Percentiles rank a stretch among this genome's conserved stretches.
Conservation (phyloP, 768 basidiomycete species). For the Psilocybe subaeruginosa region DNA sequence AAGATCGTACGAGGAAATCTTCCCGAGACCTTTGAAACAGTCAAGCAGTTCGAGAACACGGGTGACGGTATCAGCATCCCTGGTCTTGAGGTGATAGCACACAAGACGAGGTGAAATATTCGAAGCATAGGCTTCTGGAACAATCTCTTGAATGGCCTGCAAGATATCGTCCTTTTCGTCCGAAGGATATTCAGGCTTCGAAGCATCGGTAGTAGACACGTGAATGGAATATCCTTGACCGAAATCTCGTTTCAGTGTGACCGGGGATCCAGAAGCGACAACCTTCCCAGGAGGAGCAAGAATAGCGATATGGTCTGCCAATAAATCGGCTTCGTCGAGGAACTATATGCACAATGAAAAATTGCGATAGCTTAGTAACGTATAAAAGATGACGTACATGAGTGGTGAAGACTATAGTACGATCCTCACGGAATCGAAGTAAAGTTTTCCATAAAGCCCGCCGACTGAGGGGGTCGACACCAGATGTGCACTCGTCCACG, state of each 20-base stretch:
- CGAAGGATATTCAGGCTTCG: slow-evolving; percentile 10
- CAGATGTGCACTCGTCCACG: slow-evolving; percentile 77
- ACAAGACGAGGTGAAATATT: slow-evolving; percentile 44
- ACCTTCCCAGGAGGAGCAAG: slow-evolving; percentile 76
- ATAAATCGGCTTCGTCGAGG: slow-evolving; percentile 78
- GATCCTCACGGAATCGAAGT: slow-evolving; percentile 63
- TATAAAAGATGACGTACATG: slow-evolving; percentile 45
- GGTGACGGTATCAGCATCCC: slow-evolving; percentile 57
- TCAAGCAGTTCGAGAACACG: slow-evolving; percentile 61
- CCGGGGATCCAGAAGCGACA: slow-evolving; percentile 74
- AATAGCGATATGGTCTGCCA: slow-evolving; percentile 80
- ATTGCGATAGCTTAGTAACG: background rate
- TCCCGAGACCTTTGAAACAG: slow-evolving; percentile 34
- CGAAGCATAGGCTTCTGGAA: slow-evolving; percentile 46
- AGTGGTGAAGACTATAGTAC: slow-evolving; percentile 78
- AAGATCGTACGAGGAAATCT: slow-evolving; percentile 62
- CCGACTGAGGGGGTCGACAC: slow-evolving; percentile 80
- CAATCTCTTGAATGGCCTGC: slow-evolving; percentile 42
- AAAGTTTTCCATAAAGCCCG: slow-evolving; percentile 79
- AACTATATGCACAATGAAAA: slow-evolving; percentile 41
- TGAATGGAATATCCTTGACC: slow-evolving; percentile 75
- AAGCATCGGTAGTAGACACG: slow-evolving; percentile 41
- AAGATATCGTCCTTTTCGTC: slow-evolving; percentile 35
- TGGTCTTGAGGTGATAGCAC: slow-evolving; percentile 62
- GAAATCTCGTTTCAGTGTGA: slow-evolving; percentile 68